Evolutionary conservation across 768 basidiomycete species (phyloP), one percentile per base, ranked within the genome.

Genomic region (Phylloporus sp.): DNA sequence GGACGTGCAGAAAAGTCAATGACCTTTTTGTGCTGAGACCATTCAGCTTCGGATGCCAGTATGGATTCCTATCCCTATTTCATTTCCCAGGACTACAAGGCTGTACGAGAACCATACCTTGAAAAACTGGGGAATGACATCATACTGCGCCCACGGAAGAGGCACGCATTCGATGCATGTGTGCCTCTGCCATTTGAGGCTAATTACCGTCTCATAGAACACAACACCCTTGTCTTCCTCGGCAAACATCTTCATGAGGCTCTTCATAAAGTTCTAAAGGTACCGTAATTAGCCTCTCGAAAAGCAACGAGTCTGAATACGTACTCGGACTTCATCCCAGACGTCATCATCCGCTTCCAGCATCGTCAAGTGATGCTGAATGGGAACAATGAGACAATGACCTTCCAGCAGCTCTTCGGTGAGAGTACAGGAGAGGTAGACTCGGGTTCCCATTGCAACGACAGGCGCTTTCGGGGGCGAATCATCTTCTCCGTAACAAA

Each of bases 11-110:
- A 80, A 63, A 99, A 99, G 66, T 95, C 90, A 55, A 99, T 97
- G 42, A 97, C 71, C 61, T 97, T 97, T 64, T 90, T 93, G 71
- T 99, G 94, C 59, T 96, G 92, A 6, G 94, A 93, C 96, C 96
- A 99, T 70, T 98, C 96, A 6, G 85, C 77, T 63, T 97, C 96
- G 3, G 92, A 94, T 33, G 86, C 77, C 15, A 94, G 68, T 53
- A 99, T 95, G 1, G 91, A 92, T 81, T 98, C 95, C 87, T 91
- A 47, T 10, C 9, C 37, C 11, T 5, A 3, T 29, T 35, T 60
- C 48, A 63, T 17, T 44, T 28, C 11, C 29, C 24, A 14, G 15
- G 56, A 29, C 28, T 14, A 20, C 31, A 27, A 46, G 35, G 10
- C 3, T 24, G 23, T 13, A 6, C 2, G 6, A 34, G 22, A 24